A percentile compares a stretch with the other conserved stretches of the same genome.
Conservation (phyloP, 169 alveolate genomes). For the Eimeria maxima region DNA sequence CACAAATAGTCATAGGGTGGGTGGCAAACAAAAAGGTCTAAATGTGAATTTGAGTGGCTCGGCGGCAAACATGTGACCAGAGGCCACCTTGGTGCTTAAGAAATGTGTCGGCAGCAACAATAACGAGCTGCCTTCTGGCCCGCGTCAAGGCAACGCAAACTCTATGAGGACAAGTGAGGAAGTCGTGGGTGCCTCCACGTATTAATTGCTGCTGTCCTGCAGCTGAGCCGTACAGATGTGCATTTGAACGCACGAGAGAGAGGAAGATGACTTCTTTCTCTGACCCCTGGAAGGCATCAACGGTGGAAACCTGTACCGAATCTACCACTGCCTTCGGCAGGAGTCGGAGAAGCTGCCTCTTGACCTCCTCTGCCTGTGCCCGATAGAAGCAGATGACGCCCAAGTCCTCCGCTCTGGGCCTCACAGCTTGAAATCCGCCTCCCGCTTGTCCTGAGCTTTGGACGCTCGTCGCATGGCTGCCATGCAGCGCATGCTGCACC, state of each 20-base stretch:
- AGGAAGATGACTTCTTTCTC: constrained; percentile 81
- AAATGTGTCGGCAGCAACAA: constrained; percentile 49
- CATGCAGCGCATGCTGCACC: constrained; percentile 28
- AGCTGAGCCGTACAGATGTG: not conserved
- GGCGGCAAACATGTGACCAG: constrained; percentile 54
- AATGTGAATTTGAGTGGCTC: not conserved
- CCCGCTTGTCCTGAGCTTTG: not conserved
- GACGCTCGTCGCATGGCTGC: not conserved
- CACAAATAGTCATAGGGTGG: no score
- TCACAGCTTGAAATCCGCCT: not conserved
- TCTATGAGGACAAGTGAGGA: constrained; percentile 73
- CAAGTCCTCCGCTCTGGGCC: constrained; percentile 49
- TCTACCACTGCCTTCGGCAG: constrained; percentile 37
- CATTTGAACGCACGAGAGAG: constrained; percentile 79
- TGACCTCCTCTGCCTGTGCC: constrained; percentile 67
- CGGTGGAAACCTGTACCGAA: constrained; percentile 76
- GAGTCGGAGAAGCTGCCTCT: not conserved
- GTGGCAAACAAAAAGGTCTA: not conserved
- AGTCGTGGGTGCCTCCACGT: constrained; percentile 5
- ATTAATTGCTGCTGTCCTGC: not conserved
- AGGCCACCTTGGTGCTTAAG: constrained; percentile 20
- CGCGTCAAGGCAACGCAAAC: constrained; percentile 82
- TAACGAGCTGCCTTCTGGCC: constrained; percentile 79
- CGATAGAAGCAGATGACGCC: constrained; percentile 81
- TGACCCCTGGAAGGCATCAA: constrained; percentile 85